A percentile compares a stretch with the other conserved stretches of the same genome.
phyloP scores from a whole-genome alignment of 129 eudicot genomes.

The Smallanthus sonchifolius region DNA sequence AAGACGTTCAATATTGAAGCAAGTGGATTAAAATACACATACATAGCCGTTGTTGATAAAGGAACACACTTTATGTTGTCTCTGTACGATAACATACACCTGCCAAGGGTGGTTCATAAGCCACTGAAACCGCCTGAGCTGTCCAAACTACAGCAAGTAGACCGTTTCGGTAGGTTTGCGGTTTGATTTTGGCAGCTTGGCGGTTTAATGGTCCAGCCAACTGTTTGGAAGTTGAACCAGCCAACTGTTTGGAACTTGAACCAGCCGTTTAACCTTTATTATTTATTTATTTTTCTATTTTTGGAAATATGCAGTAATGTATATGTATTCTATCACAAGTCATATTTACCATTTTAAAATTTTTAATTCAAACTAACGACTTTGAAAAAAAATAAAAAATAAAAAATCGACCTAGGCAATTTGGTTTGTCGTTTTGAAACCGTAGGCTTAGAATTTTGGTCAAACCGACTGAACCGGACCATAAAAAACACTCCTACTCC shows the following conservation, averaged over 20 bases:
- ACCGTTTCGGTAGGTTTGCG: neutral
- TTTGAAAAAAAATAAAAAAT: no score
- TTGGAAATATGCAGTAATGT: neutral
- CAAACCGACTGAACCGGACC: no score
- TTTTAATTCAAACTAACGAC: no score
- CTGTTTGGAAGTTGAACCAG: neutral
- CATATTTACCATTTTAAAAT: no score
- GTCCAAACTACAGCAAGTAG: neutral
- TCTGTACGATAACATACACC: neutral
- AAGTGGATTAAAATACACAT: neutral
- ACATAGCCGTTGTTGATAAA: neutral
- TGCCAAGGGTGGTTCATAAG: neutral
- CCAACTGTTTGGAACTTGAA: neutral
- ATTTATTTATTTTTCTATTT: neutral
- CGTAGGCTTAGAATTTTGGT: no score
- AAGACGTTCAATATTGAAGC: neutral
- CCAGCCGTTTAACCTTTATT: neutral
- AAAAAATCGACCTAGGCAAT: no score
- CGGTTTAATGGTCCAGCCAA: neutral
- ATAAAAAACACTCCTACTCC: no score
- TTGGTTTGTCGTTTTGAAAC: no score
- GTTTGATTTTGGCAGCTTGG: neutral
- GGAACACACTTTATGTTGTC: neutral
- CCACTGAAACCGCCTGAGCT: no score
- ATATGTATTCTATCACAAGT: neutral